Percentiles rank a stretch among this genome's conserved stretches.
Conservation (phyloP, 2,329 filamentous ascomycete species). For the Fusarium goolgardi region DNA sequence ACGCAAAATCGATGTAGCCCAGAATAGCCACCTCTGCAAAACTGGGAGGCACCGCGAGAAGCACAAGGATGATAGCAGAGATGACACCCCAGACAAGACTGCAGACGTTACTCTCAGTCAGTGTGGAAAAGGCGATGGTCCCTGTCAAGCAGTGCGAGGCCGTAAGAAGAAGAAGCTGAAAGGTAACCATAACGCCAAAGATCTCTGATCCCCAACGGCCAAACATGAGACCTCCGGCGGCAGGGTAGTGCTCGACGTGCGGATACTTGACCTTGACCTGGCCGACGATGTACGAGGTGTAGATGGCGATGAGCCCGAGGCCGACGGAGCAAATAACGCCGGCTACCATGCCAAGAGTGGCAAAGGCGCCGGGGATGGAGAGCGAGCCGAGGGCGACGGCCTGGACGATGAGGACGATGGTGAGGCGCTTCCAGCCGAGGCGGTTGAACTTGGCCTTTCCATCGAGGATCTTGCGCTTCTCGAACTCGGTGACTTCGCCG, state of each 20-base stretch:
- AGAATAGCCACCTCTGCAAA: slow-evolving; percentile 49
- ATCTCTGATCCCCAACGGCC: slow-evolving; percentile 68
- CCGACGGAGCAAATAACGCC: slow-evolving; percentile 53
- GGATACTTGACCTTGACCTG: slow-evolving; percentile 60
- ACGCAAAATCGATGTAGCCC: slow-evolving; percentile 46
- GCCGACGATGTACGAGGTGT: slow-evolving; percentile 56
- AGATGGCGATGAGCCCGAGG: slow-evolving; percentile 55
- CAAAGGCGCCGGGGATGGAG: slow-evolving; percentile 43
- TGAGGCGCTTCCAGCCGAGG: slow-evolving; percentile 44
- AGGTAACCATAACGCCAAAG: slow-evolving; percentile 65
- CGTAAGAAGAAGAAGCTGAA: slow-evolving; percentile 74
- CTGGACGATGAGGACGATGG: slow-evolving; percentile 44
- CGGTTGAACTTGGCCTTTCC: slow-evolving; percentile 43
- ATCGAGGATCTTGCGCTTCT: slow-evolving; percentile 43
- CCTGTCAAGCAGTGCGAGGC: slow-evolving; percentile 76
- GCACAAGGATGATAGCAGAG: slow-evolving; percentile 54
- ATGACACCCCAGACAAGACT: slow-evolving; percentile 54
- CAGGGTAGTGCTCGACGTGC: slow-evolving; percentile 70
- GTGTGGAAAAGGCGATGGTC: slow-evolving; percentile 70
- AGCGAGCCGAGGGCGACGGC: slow-evolving; percentile 43
- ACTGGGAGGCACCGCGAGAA: slow-evolving; percentile 56
- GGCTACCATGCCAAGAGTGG: slow-evolving; percentile 47
- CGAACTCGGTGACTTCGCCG: slow-evolving; percentile 43
- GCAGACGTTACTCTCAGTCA: slow-evolving; percentile 64
- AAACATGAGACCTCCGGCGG: slow-evolving; percentile 69